phyloP scores from a whole-genome alignment of 2,329 filamentous ascomycete species.

The Aspergillus tamarii region DNA sequence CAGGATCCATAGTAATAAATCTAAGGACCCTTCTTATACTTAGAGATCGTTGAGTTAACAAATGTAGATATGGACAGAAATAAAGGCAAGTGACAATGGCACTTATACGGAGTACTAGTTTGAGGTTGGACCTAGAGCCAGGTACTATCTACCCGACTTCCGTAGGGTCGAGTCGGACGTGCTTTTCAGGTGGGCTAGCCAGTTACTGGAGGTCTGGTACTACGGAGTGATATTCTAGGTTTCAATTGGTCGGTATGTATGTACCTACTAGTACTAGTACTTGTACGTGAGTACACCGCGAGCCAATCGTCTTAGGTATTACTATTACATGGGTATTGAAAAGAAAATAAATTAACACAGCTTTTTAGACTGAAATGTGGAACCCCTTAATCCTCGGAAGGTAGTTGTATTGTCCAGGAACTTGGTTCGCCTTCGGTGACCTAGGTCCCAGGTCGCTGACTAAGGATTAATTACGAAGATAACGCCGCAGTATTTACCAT shows the following conservation, averaged over 20 bases:
- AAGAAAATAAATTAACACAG: too few relatives aligned
- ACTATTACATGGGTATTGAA: not conserved
- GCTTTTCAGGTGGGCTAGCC: not conserved
- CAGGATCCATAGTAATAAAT: constrained; percentile 23
- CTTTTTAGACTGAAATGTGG: too few relatives aligned
- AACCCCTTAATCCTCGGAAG: too few relatives aligned
- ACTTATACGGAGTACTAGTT: not conserved
- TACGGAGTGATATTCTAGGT: not conserved
- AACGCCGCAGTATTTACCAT: too few relatives aligned
- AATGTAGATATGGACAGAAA: not conserved
- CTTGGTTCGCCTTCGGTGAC: too few relatives aligned
- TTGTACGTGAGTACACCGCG: too few relatives aligned
- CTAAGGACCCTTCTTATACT: not conserved
- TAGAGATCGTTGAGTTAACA: not conserved
- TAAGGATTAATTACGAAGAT: too few relatives aligned
- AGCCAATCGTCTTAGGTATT: not conserved
- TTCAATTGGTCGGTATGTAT: not conserved
- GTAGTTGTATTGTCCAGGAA: too few relatives aligned
- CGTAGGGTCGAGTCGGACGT: too few relatives aligned
- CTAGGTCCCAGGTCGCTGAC: too few relatives aligned
- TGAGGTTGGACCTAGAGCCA: not conserved
- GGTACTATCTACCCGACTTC: not conserved
- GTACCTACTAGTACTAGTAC: not conserved
- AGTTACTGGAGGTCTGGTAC: not conserved
- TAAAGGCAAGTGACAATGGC: not conserved